Conservation (phyloP, 768 basidiomycete genomes). For the Leucocoprinus birnbaumii region DNA sequence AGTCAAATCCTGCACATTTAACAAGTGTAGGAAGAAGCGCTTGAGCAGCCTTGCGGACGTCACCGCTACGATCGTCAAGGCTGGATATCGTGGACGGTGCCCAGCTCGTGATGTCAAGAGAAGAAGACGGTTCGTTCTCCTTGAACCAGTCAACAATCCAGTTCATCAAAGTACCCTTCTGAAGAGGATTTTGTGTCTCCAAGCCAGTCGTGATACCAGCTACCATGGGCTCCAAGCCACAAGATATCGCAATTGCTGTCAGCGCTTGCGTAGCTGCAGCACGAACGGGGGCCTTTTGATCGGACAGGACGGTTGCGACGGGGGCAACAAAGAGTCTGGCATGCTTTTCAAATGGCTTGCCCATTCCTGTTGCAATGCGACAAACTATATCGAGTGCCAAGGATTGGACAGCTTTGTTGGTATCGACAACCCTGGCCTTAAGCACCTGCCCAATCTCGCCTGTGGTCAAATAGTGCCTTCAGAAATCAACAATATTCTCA, state of each 20-base stretch:
- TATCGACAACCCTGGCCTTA: slow-evolving; percentile 85
- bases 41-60: slow-evolving; percentile 91
- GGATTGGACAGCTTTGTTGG: slow-evolving; percentile 91
- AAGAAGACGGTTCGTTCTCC: slow-evolving; percentile 48
- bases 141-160: slow-evolving; percentile 85
- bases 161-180: slow-evolving; percentile 72
- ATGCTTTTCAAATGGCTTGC: slow-evolving; percentile 92
- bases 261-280: slow-evolving; percentile 75
- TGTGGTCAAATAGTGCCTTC: slow-evolving; percentile 23
- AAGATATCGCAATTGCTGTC: slow-evolving; percentile 79
- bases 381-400: slow-evolving; percentile 89
- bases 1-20: slow-evolving; percentile 72
- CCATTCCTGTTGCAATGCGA: slow-evolving; percentile 92
- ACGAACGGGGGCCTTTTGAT: slow-evolving; percentile 89
- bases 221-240: slow-evolving; percentile 82
- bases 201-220: slow-evolving; percentile 74
- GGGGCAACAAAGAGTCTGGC: slow-evolving; percentile 72
- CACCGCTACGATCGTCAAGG: slow-evolving; percentile 87
- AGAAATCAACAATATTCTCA: background rate
- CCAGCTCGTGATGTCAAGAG: slow-evolving; percentile 71
- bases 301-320: slow-evolving; percentile 81
- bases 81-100: slow-evolving; percentile 63
- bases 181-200: slow-evolving; percentile 84
- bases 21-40: slow-evolving; percentile 78
- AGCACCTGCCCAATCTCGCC: slow-evolving; percentile 90